Conservation (phyloP, 2,329 filamentous ascomycete genomes). For the Byssoonygena ceratinophila region DNA sequence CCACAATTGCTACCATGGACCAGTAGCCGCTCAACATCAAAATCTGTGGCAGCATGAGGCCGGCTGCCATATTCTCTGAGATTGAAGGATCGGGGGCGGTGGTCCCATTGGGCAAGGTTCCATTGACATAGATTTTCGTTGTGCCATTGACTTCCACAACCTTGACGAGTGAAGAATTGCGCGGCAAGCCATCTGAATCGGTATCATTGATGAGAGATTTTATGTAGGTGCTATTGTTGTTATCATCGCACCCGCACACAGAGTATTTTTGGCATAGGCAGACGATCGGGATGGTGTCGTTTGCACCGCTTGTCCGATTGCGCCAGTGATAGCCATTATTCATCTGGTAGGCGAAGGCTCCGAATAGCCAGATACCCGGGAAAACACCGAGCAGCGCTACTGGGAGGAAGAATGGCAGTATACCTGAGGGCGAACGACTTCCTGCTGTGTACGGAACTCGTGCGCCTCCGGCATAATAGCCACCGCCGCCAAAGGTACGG, state of each 20-base stretch:
- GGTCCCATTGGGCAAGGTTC: slow-evolving; percentile 38
- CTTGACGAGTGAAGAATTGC: slow-evolving; percentile 32
- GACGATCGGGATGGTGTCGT: slow-evolving; percentile 43
- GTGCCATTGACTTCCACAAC: slow-evolving; percentile 36
- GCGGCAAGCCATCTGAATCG: slow-evolving; percentile 22
- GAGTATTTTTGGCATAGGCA: slow-evolving; percentile 47
- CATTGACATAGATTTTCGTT: slow-evolving; percentile 39
- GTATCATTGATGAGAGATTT: slow-evolving; percentile 35
- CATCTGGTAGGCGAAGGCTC: slow-evolving; percentile 48
- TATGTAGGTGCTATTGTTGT: slow-evolving; percentile 36
- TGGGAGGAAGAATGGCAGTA: slow-evolving; percentile 41
- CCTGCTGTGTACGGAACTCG: slow-evolving; percentile 42
- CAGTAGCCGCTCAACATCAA: slow-evolving; percentile 34
- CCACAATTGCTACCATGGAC: slow-evolving; percentile 32
- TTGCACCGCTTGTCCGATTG: slow-evolving; percentile 36
- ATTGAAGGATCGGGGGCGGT: slow-evolving; percentile 28
- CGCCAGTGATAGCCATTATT: slow-evolving; percentile 39
- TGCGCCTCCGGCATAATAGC: slow-evolving; percentile 48
- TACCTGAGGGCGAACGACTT: slow-evolving; percentile 36
- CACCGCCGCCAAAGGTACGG: slow-evolving; percentile 41
- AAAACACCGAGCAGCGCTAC: slow-evolving; percentile 39
- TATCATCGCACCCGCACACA: slow-evolving; percentile 49
- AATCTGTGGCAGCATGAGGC: slow-evolving; percentile 16
- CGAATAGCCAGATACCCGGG: slow-evolving; percentile 47
- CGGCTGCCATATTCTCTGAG: slow-evolving; percentile 15